phyloP scores from a whole-genome alignment of 225 moss, liverwort and hornwort genomes.

The Polytrichum commune region DNA sequence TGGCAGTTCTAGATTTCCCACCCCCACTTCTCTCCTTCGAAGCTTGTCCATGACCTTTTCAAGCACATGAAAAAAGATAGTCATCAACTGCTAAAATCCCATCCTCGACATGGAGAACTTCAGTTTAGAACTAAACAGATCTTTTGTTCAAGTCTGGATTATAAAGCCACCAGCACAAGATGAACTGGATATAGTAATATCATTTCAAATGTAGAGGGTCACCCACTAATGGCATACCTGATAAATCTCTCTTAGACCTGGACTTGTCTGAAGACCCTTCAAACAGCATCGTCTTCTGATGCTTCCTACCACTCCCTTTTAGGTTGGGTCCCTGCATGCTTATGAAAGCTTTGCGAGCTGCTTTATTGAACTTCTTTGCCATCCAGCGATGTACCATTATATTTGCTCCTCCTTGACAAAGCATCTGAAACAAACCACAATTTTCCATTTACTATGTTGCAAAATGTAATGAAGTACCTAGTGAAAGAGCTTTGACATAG shows the following conservation, averaged over 20 bases:
- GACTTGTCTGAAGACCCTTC: conserved; percentile 17
- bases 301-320: conserved; percentile 31
- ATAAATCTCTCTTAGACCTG: conserved; percentile 27
- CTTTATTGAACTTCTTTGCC: conserved; percentile 62
- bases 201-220: too few species aligned
- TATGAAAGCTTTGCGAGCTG: conserved; percentile 53
- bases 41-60: conserved; percentile 11
- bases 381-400: conserved; percentile 27
- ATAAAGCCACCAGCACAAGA: too few species aligned
- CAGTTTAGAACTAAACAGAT: too few species aligned
- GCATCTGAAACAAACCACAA: conserved; percentile 45
- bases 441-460: conserved; percentile 1
- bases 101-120: too few species aligned
- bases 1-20: conserved; percentile 27
- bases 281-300: conserved; percentile 20
- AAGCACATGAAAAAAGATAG: background rate
- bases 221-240: conserved; percentile 15
- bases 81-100: background rate
- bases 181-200: too few species aligned
- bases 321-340: conserved; percentile 35
- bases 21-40: conserved; percentile 9
- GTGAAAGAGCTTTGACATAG: too few species aligned
- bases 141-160: too few species aligned
- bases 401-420: conserved; percentile 36
- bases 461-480: too few species aligned